Base-by-base conservation (phyloP, 345 rosid species). In the Citrus maxima region DNA sequence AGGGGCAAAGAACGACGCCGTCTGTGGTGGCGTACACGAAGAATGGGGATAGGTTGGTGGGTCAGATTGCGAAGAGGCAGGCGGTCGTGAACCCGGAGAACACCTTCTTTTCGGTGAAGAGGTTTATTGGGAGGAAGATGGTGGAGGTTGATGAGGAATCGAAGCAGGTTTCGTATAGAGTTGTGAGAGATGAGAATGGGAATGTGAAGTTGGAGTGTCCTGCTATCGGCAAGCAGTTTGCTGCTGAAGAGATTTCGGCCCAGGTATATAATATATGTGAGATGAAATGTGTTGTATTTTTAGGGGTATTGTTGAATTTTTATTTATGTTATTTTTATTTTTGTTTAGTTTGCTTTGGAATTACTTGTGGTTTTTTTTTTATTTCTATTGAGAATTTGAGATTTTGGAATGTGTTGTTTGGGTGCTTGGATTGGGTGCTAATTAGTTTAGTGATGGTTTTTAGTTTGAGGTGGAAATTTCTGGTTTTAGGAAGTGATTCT, bases 71-170 rank as follows among this genome's bases (percentile, higher is more conserved):
- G 4, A 94, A 97, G 78, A 76, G 99, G 56, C 99, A 97, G 87
- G 95, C 99, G 2, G 96, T 97, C 3, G 98, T 97, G n/a, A 97
- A 97, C 80, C 99, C 98, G 0, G 98, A 97, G 88, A 97, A 97
- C 61, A 96, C 99, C 21, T 96, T 96, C 81, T 96, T 94, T 84
- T 96, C 99, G 0, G 99, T 96, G 30, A 96, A 96, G 90, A 92
- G 99, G 88, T 96, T 96, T 81, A 93, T 93, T 22, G 99, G 99
- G 83, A 90, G 99, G 88, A 96, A 91, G 85, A 94, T 94, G 99
- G 82, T 87, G 1, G 98, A 96, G 86, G 99, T 96, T 16, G 97
- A 88, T 21, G 99, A 96, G 81, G 99, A 96, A 85, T 88, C 98
- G 4, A 96, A 94, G 83, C 99, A 96, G 88, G 93, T 96, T 18